Evolutionary conservation across 2,329 filamentous ascomycete genomes (phyloP).

Genomic region (Sporothrix schenckii): DNA sequence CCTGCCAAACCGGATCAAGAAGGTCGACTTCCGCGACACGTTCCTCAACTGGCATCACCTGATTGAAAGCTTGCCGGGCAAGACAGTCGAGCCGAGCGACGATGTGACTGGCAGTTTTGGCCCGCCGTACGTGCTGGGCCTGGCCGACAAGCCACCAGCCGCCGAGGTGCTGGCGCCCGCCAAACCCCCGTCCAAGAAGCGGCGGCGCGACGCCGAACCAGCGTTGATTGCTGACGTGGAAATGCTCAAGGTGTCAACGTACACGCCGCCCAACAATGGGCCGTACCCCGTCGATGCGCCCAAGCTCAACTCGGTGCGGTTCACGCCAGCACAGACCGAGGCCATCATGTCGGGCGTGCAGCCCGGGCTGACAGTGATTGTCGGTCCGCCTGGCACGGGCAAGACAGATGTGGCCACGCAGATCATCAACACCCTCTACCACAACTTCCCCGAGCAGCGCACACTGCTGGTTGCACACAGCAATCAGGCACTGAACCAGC

Average conservation of each 20-base stretch:
- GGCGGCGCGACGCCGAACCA: constrained; percentile 76
- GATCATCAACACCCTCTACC: constrained; percentile 98
- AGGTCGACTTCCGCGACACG: constrained; percentile 88
- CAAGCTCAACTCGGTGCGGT: constrained; percentile 80
- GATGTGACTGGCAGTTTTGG: constrained; percentile 73
- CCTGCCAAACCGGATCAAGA: constrained; percentile 74
- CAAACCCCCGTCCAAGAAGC: constrained; percentile 75
- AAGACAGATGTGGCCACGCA: constrained; percentile 99
- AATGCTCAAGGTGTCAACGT: constrained; percentile 81
- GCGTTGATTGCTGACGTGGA: constrained; percentile 64
- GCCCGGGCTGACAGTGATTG: constrained; percentile 88
- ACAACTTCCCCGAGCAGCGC: constrained; percentile 92
- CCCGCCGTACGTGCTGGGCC: constrained; percentile 85
- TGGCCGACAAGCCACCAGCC: constrained; percentile 53
- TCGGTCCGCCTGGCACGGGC: constrained; percentile 93
- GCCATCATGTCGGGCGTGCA: constrained; percentile 93
- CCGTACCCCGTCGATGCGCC: constrained; percentile 86
- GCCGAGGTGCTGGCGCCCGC: constrained; percentile 49
- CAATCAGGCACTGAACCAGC: constrained; percentile 95
- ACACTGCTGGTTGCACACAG: constrained; percentile 94
- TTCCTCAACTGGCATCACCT: constrained; percentile 96
- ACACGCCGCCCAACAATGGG: constrained; percentile 83
- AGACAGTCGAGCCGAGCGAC: constrained; percentile 77
- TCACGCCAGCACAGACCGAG: constrained; percentile 88
- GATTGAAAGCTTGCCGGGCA: constrained; percentile 84